Evolutionary conservation across 163 green algal species (phyloP).

Genomic region (Scenedesmus sp.): DNA sequence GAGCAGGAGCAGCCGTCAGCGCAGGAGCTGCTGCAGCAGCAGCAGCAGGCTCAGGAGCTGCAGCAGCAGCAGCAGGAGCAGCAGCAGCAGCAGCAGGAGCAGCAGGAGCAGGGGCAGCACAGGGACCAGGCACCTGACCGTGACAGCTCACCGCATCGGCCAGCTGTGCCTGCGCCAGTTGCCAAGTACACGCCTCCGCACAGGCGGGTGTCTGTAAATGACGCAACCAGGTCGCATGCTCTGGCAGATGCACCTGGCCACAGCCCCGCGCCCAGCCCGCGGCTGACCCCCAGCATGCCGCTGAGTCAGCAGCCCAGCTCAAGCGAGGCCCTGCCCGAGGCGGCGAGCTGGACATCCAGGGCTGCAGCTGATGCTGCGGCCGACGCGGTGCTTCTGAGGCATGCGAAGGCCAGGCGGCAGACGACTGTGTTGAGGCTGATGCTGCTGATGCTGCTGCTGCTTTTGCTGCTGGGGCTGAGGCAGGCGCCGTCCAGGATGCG

Average conservation of each 20-base stretch:
- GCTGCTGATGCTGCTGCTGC: neutral
- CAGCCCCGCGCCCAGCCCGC: neutral
- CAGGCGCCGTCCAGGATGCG: neutral
- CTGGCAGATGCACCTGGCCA: neutral
- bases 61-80: constrained; percentile 42
- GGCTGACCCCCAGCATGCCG: neutral
- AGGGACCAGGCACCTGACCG: neutral
- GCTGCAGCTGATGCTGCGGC: constrained; percentile 6
- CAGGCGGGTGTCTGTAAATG: neutral
- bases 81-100: constrained; percentile 21
- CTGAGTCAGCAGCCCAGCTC: neutral
- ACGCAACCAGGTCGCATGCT: neutral
- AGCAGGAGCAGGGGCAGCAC: constrained; percentile 9
- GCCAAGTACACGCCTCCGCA: constrained; percentile 49
- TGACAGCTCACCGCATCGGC: neutral
- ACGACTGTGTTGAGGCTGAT: neutral
- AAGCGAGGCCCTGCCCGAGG: neutral
- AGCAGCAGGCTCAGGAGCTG: neutral
- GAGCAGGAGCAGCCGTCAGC: neutral
- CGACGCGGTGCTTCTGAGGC: neutral
- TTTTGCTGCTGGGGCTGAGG: neutral
- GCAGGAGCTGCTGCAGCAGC: neutral
- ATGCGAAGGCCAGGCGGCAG: neutral
- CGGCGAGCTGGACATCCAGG: neutral
- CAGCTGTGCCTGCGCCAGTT: neutral